phyloP scores from a whole-genome alignment of 2,329 filamentous ascomycete genomes.

The Lomentospora prolificans region DNA sequence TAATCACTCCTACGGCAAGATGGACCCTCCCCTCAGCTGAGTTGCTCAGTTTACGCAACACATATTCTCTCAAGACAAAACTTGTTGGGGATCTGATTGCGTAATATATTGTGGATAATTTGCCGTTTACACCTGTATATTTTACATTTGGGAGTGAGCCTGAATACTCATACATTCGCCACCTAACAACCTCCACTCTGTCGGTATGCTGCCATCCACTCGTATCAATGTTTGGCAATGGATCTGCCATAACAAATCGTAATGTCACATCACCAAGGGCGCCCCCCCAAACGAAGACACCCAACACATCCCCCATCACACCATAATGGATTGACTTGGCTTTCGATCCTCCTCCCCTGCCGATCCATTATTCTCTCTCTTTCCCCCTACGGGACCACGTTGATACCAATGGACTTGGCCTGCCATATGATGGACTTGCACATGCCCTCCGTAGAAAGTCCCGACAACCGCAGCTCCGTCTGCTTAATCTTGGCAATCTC shows the following conservation, averaged over 20 bases:
- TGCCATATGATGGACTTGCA: conserved; percentile 67
- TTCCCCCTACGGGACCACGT: conserved; percentile 48
- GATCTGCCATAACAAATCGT: not conserved
- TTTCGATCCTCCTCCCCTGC: not conserved
- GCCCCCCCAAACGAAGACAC: not conserved
- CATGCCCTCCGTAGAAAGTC: conserved; percentile 58
- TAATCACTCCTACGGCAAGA: too few relatives aligned
- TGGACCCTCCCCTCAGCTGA: too few relatives aligned
- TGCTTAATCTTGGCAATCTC: conserved; percentile 98
- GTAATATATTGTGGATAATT: not conserved
- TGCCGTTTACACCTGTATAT: not conserved
- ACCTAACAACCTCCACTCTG: not conserved
- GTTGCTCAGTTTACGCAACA: too few relatives aligned
- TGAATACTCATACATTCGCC: conserved; percentile 3
- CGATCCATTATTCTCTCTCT: not conserved
- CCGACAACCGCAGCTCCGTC: conserved; percentile 62
- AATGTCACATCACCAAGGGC: not conserved
- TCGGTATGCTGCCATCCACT: not conserved
- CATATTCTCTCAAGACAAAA: not conserved
- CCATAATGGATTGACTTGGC: too few relatives aligned
- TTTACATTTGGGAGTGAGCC: not conserved
- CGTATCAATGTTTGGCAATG: not conserved
- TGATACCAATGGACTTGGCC: conserved; percentile 65
- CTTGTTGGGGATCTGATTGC: not conserved
- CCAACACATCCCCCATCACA: not conserved